Base-by-base conservation (phyloP, 139 green algal genomes). In the Dunaliella primolecta region DNA sequence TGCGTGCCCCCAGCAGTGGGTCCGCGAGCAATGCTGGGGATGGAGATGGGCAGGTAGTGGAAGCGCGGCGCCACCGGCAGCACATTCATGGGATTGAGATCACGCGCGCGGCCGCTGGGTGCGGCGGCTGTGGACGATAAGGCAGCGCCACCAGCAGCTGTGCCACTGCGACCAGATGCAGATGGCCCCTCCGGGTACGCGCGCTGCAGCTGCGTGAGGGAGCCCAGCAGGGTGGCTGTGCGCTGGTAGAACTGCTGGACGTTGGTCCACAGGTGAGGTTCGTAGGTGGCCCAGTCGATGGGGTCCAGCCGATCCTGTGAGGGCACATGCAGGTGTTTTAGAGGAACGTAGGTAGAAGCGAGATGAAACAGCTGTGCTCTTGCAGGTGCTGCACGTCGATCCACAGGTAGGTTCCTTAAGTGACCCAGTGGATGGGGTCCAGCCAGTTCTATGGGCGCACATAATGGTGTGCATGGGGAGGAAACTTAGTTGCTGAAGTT, bases 251-350 rank as follows among this genome's bases (percentile, higher is more conserved):
- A 96, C 1, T 84, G 79, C 23, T 87, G 78, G 76, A 94, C 91
- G 86, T 96, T 95, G 64, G 81, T 46, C 93, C 95, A 98, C 11
- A 99, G 86, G 89, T 98, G 94, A 0, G 91, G 89, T 90, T 98
- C 96, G 87, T 99, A 99, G 37, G 96, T 98, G 32, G 97, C 97
- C 97, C 97, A 99, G 86, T 99, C 97, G 71, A 99, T 99, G 70
- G 97, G 97, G 86, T 99, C 97, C 71, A 99, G 93, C 38, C 74
- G 84, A 3, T 93, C 92, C 92, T 93, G 85, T n/a, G 36, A 27
- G 33, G 80, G 25, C 33, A 38, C 80, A 57, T 20, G 36, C 11
- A 11, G 31, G 77, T 27, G n/a, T n/a, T n/a, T n/a, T n/a, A n/a
- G n/a, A n/a, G n/a, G n/a, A n/a, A n/a, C n/a, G n/a, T n/a, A n/a